A percentile compares a stretch with the other conserved stretches of the same genome.
Evolutionary conservation across 345 rosid genomes (phyloP).

Genomic region (Chamaenerion angustifolium): DNA sequence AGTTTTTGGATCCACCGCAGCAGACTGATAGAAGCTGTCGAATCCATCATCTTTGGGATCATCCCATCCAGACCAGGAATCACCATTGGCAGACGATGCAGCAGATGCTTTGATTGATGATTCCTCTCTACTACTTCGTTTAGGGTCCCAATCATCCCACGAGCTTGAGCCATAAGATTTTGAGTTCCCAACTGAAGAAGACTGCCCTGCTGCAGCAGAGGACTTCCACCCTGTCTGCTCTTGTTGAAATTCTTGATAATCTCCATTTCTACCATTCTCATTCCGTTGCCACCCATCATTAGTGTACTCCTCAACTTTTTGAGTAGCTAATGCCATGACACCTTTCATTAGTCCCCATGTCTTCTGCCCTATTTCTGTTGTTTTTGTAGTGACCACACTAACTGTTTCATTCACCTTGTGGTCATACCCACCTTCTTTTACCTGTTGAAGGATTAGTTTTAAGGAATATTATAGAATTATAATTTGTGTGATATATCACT

Average conservation of each 20-base stretch:
- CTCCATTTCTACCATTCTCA: conserved; percentile 36
- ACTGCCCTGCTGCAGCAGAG: conserved; percentile 1
- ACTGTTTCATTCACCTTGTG: conserved; percentile 83
- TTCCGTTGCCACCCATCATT: conserved; percentile 45
- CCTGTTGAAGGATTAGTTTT: conserved; percentile 26
- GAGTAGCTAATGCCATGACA: conserved; percentile 80
- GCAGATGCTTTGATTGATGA: conserved; percentile 12
- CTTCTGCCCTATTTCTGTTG: conserved; percentile 79
- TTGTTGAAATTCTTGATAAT: no score
- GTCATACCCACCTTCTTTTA: conserved; percentile 91
- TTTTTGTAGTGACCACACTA: conserved; percentile 71
- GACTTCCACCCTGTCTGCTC: no score
- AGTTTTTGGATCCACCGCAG: conserved; percentile 34
- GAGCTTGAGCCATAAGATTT: conserved; percentile 41
- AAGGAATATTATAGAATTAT: no score
- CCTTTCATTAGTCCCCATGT: conserved; percentile 99
- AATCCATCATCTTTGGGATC: conserved; percentile 67
- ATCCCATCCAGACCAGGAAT: conserved; percentile 90
- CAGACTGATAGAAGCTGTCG: conserved; percentile 42
- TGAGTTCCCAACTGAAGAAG: conserved; percentile 33
- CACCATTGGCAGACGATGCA: conserved; percentile 26
- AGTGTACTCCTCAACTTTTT: conserved; percentile 79
- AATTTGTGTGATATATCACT: no score
- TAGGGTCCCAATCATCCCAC: conserved; percentile 91
- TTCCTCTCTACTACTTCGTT: conserved; percentile 38